A percentile compares a stretch with the other conserved stretches of the same genome.
phyloP scores from a whole-genome alignment of 257 asterid species.

The Solanum pennellii region DNA sequence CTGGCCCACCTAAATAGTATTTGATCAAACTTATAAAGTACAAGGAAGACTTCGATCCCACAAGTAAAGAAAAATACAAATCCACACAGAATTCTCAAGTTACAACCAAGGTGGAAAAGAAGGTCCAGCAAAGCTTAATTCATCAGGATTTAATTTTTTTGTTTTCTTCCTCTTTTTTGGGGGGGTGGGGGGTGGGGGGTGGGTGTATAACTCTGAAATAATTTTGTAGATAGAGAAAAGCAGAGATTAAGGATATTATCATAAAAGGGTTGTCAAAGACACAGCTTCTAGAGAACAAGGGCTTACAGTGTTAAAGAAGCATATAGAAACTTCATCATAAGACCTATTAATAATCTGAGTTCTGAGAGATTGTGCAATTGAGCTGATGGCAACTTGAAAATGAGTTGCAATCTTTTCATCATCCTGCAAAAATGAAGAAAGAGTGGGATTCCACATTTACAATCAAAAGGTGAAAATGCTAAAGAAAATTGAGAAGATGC shows the following conservation, averaged over 20 bases:
- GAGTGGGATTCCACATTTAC: not conserved
- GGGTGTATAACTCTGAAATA: not conserved
- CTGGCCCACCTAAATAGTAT: not conserved
- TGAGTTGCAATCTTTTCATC: slow-evolving; percentile 42
- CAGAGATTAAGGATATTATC: not conserved
- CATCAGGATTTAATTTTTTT: not conserved
- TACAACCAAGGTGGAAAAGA: not conserved
- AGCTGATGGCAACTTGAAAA: slow-evolving; percentile 50
- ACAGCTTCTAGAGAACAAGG: not conserved
- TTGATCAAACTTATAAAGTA: not conserved
- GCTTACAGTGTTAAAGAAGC: slow-evolving; percentile 95
- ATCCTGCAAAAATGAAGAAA: slow-evolving; percentile 29
- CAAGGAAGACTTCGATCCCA: not conserved
- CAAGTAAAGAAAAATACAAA: not conserved
- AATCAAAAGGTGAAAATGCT: not conserved
- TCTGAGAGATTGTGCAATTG: slow-evolving; percentile 63
- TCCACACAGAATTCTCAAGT: not conserved
- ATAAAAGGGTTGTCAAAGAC: not conserved
- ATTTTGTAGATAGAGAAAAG: not conserved
- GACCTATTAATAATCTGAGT: slow-evolving; percentile 85
- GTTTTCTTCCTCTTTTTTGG: not conserved
- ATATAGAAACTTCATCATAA: slow-evolving; percentile 78
- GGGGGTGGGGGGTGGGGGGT: not conserved
- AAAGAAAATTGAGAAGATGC: not conserved
- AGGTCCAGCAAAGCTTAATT: not conserved